Percentiles rank a stretch among this genome's conserved stretches.
Conservation (phyloP, 495 filamentous ascomycete genomes). For the Daldinia vernicosa region DNA sequence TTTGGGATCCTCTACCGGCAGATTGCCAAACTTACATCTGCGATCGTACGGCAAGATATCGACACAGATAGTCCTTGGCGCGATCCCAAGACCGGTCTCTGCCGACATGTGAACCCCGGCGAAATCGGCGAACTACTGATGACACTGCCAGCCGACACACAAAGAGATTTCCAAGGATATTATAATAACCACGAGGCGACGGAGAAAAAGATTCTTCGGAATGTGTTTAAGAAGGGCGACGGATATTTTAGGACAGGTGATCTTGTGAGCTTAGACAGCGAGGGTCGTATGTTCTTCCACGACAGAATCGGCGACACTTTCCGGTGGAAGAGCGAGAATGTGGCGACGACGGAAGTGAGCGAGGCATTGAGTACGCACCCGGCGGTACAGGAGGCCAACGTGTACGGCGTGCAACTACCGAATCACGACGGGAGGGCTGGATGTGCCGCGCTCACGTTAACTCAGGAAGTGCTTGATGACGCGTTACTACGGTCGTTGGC, state of each 20-base stretch:
- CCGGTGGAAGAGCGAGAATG: constrained; percentile 95
- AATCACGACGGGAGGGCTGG: constrained; percentile 88
- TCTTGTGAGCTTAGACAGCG: constrained; percentile 72
- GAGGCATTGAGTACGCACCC: constrained; percentile 75
- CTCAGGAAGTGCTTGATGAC: constrained; percentile 51
- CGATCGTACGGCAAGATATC: constrained; percentile 76
- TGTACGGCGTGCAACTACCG: constrained; percentile 86
- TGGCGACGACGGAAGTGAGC: constrained; percentile 84
- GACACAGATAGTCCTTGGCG: constrained; percentile 75
- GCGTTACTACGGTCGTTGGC: constrained; percentile 67
- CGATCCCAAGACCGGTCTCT: constrained; percentile 77
- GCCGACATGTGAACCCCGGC: constrained; percentile 64
- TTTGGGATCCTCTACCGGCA: constrained; percentile 69
- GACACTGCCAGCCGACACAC: constrained; percentile 73
- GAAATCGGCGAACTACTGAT: constrained; percentile 85
- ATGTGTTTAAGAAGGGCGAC: constrained; percentile 84
- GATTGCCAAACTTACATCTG: constrained; percentile 59
- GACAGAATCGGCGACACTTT: constrained; percentile 96
- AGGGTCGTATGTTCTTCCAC: constrained; percentile 83
- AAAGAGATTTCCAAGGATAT: constrained; percentile 83
- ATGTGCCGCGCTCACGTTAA: constrained; percentile 75
- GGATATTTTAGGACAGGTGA: constrained; percentile 90
- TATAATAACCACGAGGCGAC: constrained; percentile 80
- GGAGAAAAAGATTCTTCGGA: constrained; percentile 76
- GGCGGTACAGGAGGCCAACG: constrained; percentile 78